phyloP scores from a whole-genome alignment of 163 green algal species.

The Scenedesmus sp. region DNA sequence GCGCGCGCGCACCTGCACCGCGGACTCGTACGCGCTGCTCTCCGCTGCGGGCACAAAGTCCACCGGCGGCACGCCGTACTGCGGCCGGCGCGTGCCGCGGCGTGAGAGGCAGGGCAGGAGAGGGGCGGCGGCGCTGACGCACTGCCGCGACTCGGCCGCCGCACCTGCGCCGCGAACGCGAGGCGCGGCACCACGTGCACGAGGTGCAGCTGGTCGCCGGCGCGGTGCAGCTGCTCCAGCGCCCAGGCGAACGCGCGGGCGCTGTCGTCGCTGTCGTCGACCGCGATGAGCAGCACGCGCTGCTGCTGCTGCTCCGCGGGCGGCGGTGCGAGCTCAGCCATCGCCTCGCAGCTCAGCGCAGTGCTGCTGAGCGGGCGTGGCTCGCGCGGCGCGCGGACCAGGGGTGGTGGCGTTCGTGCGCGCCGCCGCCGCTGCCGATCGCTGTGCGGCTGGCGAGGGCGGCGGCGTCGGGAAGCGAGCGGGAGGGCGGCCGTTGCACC shows the following conservation, averaged over 20 bases:
- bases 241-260: conserved; percentile 61
- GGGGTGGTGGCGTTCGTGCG: too few relatives aligned
- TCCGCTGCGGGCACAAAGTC: conserved; percentile 69
- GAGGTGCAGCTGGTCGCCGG: conserved; percentile 62
- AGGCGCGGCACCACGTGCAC: conserved; percentile 73
- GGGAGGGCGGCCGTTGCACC: too few relatives aligned
- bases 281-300: conserved; percentile 31
- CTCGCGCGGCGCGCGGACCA: too few relatives aligned
- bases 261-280: conserved; percentile 61
- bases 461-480: too few relatives aligned
- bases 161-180: conserved; percentile 39
- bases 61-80: conserved; percentile 65
- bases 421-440: too few relatives aligned
- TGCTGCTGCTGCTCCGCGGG: too few relatives aligned
- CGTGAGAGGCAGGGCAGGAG: neutral
- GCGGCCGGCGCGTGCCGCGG: neutral
- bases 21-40: conserved; percentile 54
- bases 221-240: conserved; percentile 55
- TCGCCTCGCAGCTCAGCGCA: too few relatives aligned
- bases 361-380: too few relatives aligned
- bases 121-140: neutral
- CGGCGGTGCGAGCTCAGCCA: too few relatives aligned
- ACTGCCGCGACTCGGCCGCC: neutral
- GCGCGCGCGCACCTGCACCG: too few relatives aligned
- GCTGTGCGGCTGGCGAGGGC: too few relatives aligned